Percentiles rank a stretch among this genome's conserved stretches.
Conservation (phyloP, 2,329 filamentous ascomycete species). For the Trichoderma citrinoviride region DNA sequence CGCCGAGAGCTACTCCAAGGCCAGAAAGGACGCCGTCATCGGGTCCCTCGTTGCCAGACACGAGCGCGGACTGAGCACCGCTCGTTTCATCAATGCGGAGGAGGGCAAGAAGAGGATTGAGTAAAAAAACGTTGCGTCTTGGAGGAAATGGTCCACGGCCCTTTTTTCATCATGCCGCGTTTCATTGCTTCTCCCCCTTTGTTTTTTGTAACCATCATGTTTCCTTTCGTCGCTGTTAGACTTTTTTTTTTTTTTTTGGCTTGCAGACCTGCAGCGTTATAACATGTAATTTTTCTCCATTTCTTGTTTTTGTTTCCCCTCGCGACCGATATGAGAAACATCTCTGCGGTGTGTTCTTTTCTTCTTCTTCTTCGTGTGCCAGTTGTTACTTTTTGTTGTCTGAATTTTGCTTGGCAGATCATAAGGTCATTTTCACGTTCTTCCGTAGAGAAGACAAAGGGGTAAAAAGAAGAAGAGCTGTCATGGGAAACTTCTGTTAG, state of each 20-base stretch:
- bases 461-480: too few species aligned
- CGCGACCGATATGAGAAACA: neutral
- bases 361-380: neutral
- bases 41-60: constrained; percentile 68
- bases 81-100: constrained; percentile 79
- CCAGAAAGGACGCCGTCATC: constrained; percentile 76
- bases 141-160: neutral
- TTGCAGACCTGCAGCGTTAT: constrained; percentile 16
- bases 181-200: constrained; percentile 16
- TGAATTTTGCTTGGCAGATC: neutral
- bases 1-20: constrained; percentile 79
- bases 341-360: neutral
- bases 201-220: constrained; percentile 20
- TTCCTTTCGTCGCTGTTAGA: constrained; percentile 21
- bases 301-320: too few species aligned
- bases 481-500: too few species aligned
- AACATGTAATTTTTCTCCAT: constrained; percentile 1
- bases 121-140: constrained; percentile 40
- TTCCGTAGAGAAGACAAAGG: too few species aligned
- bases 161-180: neutral
- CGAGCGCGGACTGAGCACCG: constrained; percentile 80
- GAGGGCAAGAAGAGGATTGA: constrained; percentile 99
- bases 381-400: too few species aligned
- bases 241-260: too few species aligned
- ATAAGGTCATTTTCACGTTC: too few species aligned